Percentiles rank a stretch among this genome's conserved stretches.
Conservation (phyloP, 148 eudicot species). For the Agrostemma githago region DNA sequence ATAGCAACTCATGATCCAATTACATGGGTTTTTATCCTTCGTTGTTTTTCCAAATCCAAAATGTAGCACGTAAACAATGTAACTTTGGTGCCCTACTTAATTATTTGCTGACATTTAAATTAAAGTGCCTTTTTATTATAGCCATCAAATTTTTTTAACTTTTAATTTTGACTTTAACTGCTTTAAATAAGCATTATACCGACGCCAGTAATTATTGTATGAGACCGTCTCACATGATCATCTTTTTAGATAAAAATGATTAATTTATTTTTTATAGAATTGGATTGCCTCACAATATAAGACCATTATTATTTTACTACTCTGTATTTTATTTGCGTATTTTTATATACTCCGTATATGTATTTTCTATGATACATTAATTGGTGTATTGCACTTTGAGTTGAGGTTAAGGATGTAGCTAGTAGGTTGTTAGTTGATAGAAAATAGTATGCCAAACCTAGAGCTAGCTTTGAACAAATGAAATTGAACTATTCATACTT, state of each 20-base stretch:
- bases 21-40: not conserved
- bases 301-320: too few species aligned
- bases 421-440: not conserved
- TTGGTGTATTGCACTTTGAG: not conserved
- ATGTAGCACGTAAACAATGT: not conserved
- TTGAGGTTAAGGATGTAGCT: not conserved
- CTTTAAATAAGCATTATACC: not conserved
- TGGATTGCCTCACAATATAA: too few species aligned
- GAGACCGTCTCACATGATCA: too few species aligned
- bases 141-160: not conserved
- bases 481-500: not conserved
- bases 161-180: not conserved
- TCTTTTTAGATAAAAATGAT: too few species aligned
- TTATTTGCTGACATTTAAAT: conserved; percentile 12
- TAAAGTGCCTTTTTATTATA: not conserved
- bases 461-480: not conserved
- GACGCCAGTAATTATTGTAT: not conserved
- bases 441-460: conserved; percentile 8
- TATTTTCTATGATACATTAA: too few species aligned
- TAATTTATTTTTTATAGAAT: too few species aligned
- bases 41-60: not conserved
- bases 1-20: not conserved
- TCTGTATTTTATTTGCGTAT: too few species aligned
- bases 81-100: not conserved
- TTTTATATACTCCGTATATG: too few species aligned